phyloP scores from a whole-genome alignment of 495 filamentous ascomycete species.

The Penicillium mononematosum region DNA sequence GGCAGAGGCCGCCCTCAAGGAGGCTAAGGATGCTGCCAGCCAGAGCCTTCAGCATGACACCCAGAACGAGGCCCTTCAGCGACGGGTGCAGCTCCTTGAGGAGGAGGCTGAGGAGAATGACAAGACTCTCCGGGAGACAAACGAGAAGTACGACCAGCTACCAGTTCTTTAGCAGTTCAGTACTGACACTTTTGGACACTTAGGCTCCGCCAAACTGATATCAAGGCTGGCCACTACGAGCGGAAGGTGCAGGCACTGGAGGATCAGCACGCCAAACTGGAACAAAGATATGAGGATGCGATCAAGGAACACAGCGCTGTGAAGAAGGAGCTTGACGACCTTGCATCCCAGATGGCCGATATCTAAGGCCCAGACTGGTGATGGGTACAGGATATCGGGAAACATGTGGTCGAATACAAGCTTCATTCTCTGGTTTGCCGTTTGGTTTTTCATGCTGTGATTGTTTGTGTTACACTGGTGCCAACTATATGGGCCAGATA shows the following conservation, averaged over 20 bases:
- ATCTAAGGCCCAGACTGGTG: constrained; percentile 57
- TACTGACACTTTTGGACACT: constrained; percentile 22
- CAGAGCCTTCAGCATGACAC: constrained; percentile 71
- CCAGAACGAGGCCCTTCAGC: constrained; percentile 84
- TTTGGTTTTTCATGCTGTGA: constrained; percentile 29
- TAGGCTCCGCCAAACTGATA: constrained; percentile 96
- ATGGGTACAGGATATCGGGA: constrained; percentile 32
- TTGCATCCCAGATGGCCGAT: constrained; percentile 84
- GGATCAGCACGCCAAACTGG: constrained; percentile 83
- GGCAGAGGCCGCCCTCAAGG: constrained; percentile 71
- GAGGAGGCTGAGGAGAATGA: constrained; percentile 97
- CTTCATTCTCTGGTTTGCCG: constrained; percentile 30
- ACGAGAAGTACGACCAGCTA: constrained; percentile 79
- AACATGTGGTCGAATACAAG: constrained; percentile 34
- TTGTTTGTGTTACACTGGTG: constrained; percentile 27
- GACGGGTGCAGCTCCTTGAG: constrained; percentile 91
- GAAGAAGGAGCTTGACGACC: constrained; percentile 88
- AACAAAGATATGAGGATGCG: constrained; percentile 96
- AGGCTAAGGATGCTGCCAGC: constrained; percentile 74
- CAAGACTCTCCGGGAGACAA: constrained; percentile 89
- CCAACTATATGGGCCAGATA: constrained; percentile 27
- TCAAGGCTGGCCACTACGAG: constrained; percentile 98
- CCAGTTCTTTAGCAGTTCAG: not conserved
- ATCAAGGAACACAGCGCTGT: constrained; percentile 77
- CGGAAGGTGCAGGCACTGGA: constrained; percentile 98